A percentile compares a stretch with the other conserved stretches of the same genome.
These are phyloP conservation scores for Carex pumila DNA, from an alignment of 176 grass and related monocot genomes.

Conservation along the genomic window DNA sequence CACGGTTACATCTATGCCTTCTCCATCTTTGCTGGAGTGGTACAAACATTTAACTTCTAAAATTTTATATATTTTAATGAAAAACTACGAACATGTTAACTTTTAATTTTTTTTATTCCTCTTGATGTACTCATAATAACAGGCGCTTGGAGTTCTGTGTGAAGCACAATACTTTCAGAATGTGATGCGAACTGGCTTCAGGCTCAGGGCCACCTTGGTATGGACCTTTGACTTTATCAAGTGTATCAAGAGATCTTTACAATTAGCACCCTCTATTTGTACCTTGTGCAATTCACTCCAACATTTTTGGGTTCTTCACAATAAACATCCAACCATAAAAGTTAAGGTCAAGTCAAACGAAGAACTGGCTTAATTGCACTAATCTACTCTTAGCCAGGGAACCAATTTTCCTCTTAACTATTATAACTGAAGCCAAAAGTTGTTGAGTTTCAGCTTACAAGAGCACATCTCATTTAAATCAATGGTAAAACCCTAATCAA, in stretches of 20 bases:
- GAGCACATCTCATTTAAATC: not conserved
- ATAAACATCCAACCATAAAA: not conserved
- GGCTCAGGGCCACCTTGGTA: slow-evolving; percentile 92
- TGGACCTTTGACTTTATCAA: slow-evolving; percentile 16
- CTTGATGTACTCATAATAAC: slow-evolving; percentile 19
- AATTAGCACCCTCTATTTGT: not conserved
- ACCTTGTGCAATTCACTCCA: not conserved
- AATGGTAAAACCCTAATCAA: not conserved
- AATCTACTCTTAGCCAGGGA: not conserved
- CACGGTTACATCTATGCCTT: slow-evolving; percentile 89
- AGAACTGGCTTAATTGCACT: not conserved
- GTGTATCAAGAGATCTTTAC: slow-evolving; percentile 12
- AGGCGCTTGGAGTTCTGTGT: slow-evolving; percentile 74
- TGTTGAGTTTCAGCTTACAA: not conserved
- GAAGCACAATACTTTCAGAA: slow-evolving; percentile 99
- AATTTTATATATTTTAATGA: not conserved
- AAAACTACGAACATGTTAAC: slow-evolving; percentile 2
- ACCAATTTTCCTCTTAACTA: not conserved
- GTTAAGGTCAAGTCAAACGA: not conserved
- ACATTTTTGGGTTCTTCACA: not conserved
- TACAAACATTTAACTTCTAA: slow-evolving; percentile 28
- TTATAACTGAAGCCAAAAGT: not conserved
- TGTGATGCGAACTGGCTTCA: slow-evolving; percentile 94
- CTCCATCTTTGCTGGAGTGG: slow-evolving; percentile 94
- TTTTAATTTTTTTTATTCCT: slow-evolving; percentile 19